These are phyloP conservation scores for Neonectria hederae DNA, from an alignment of 2,329 filamentous ascomycete genomes.

Conservation along the genomic window DNA sequence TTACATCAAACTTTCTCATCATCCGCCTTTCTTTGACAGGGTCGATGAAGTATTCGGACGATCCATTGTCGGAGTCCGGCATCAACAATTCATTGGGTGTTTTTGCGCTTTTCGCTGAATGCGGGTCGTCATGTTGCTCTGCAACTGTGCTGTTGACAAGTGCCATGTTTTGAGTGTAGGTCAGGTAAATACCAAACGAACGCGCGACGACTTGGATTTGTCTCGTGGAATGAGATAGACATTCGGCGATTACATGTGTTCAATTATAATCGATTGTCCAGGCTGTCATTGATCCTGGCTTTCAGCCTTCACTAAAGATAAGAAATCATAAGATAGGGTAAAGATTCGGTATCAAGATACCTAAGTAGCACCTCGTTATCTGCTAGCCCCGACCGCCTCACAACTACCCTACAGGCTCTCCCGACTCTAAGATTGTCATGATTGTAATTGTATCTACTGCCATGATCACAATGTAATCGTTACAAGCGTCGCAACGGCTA, in stretches of 20 bases:
- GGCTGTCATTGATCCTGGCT: neutral
- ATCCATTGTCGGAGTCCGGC: constrained; percentile 23
- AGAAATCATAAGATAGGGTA: neutral
- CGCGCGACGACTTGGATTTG: neutral
- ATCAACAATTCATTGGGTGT: neutral
- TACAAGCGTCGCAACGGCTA: neutral
- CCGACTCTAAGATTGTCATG: neutral
- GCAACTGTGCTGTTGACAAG: neutral
- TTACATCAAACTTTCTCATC: constrained; percentile 42
- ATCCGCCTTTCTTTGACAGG: constrained; percentile 31
- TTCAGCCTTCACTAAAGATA: neutral
- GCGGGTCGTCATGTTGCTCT: neutral
- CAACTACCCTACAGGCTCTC: neutral
- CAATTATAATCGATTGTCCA: neutral
- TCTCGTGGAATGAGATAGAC: neutral
- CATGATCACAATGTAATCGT: neutral
- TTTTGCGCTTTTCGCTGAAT: neutral
- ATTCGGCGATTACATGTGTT: neutral
- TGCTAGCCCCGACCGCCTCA: neutral
- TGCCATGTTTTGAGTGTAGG: neutral
- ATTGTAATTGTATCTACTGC: neutral
- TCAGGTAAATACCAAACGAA: neutral
- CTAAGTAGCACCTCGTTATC: neutral
- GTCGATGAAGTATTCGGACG: constrained; percentile 21
- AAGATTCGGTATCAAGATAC: neutral